Evolutionary conservation across 2,329 filamentous ascomycete species (phyloP).

Genomic region (Trichoderma citrinoviride): DNA sequence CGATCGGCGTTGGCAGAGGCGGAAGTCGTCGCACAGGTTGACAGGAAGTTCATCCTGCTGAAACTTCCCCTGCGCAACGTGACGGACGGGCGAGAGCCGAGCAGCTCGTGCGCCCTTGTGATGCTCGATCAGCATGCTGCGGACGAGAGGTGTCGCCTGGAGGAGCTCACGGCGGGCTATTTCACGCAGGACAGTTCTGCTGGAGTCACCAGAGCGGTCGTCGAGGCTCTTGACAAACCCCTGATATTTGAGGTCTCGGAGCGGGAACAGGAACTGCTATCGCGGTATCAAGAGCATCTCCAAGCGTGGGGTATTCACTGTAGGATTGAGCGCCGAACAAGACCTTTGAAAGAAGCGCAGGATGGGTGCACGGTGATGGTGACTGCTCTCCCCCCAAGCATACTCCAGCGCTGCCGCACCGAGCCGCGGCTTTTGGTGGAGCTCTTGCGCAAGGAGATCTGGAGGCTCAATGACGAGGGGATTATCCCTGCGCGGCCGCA

Average conservation of each 20-base stretch:
- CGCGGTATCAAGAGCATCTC: constrained; percentile 56
- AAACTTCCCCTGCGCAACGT: constrained; percentile 45
- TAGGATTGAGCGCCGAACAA: constrained; percentile 36
- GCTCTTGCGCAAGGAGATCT: constrained; percentile 72
- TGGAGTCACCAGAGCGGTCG: constrained; percentile 27
- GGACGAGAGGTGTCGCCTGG: constrained; percentile 81
- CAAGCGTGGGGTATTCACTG: constrained; percentile 72
- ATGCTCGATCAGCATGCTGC: constrained; percentile 93
- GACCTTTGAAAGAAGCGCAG: background rate
- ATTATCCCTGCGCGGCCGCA: constrained; percentile 5
- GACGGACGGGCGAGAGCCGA: background rate
- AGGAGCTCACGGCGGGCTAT: constrained; percentile 61
- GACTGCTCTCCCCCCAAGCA: constrained; percentile 63
- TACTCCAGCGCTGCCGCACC: constrained; percentile 70
- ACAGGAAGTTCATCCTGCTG: constrained; percentile 82
- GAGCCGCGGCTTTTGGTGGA: constrained; percentile 72
- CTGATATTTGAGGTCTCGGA: constrained; percentile 63
- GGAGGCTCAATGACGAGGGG: constrained; percentile 56
- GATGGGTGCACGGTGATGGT: constrained; percentile 45
- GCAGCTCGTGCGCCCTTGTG: constrained; percentile 56
- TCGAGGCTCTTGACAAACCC: constrained; percentile 47
- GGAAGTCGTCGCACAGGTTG: constrained; percentile 75
- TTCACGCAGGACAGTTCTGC: constrained; percentile 35
- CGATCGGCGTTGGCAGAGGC: constrained; percentile 59
- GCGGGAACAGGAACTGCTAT: constrained; percentile 60